Evolutionary conservation across 345 rosid species (phyloP).

Genomic region (Camelina laxa): DNA sequence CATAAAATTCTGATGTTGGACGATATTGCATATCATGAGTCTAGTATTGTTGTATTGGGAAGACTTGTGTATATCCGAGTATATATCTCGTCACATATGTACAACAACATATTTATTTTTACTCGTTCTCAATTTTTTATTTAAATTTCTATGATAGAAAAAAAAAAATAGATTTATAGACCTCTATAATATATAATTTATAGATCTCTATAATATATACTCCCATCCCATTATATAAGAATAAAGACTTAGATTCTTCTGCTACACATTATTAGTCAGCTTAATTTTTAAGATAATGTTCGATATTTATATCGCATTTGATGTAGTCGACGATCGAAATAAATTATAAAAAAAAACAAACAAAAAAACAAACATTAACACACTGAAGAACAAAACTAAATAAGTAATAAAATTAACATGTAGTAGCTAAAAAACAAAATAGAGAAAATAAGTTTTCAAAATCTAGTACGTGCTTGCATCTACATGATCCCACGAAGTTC

Average conservation of each 20-base stretch:
- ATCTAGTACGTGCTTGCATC: conserved; percentile 37
- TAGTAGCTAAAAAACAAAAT: background rate
- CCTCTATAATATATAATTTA: too few relatives aligned
- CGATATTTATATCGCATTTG: conserved; percentile 1
- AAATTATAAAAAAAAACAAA: background rate
- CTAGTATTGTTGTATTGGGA: too few relatives aligned
- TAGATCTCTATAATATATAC: background rate
- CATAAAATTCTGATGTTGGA: too few relatives aligned
- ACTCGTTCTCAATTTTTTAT: background rate
- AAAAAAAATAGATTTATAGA: too few relatives aligned
- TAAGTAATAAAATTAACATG: background rate
- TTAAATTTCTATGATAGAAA: too few relatives aligned
- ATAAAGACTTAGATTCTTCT: background rate
- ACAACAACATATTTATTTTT: background rate
- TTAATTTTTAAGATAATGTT: conserved; percentile 10
- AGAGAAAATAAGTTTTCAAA: conserved; percentile 3
- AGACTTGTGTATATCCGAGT: too few relatives aligned
- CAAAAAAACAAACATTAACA: conserved; percentile 2
- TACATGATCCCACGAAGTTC: conserved; percentile 36
- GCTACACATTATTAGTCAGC: background rate
- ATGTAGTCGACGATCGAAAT: conserved; percentile 12
- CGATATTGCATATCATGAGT: too few relatives aligned
- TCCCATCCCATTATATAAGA: background rate
- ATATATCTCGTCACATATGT: too few relatives aligned
- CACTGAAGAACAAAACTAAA: conserved; percentile 23